Evolutionary conservation across 129 eudicot genomes (phyloP), one percentile per base, ranked within the genome.

Genomic region (Centrapalus pauciflorus): DNA sequence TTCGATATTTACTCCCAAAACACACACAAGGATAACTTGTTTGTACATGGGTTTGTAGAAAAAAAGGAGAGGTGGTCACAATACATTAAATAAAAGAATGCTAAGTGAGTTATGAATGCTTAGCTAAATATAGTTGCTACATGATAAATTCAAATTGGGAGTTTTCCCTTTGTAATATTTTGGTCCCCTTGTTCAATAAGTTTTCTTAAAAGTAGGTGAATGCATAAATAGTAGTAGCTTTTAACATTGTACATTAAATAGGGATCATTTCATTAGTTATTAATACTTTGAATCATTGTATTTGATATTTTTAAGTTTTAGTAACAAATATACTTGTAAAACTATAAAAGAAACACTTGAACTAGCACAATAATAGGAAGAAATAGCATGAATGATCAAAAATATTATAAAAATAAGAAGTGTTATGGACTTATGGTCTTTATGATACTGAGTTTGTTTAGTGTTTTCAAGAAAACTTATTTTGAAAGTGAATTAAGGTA

Each of bases 41-140:
- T 73, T 41, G 72, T 73, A 73, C 66, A 64, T 73, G 33, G 26
- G 49, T 54, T 64, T 74, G 35, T 25, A 75, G 66, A 60, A 20
- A 43, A 48, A 9, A 23, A 20, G 34, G 21, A 52, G 57, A 69
- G 52, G 70, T 76, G 81, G 81, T 76, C 76, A 74, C 80, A 28
- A 5, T 29, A 61, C 71, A 48, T 69, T 76, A 5, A 69, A 70
- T 64, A 17, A 76, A 71, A 70, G 32, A 64, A 62, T 34, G 71
- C 61, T 32, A 45, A 70, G 60, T 51, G 60, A 76, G 76, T 76
- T 69, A 76, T 77, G 72, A 69, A 70, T 77, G 81, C 81, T 63
- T 69, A 77, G 81, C 77, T 30, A 55, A 54, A 70, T 43, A 62
- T 56, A 70, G 81, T 59, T 27, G 54, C 55, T 62, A 63, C 72